Evolutionary conservation across 352 stramenopile genomes (phyloP).

Genomic region (Phytophthora pseudosyringae): DNA sequence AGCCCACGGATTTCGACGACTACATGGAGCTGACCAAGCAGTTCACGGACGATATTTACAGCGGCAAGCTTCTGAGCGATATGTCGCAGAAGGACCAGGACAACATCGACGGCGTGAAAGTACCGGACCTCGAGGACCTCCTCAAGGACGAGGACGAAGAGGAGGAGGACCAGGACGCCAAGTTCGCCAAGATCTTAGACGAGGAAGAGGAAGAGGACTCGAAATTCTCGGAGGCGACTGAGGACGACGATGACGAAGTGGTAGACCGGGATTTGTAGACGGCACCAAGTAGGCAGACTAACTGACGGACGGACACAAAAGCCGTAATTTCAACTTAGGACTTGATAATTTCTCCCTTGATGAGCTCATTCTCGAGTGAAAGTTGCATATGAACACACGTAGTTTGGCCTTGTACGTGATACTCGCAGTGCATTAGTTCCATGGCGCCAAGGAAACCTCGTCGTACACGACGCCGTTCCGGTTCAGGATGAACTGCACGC

Average conservation of each 20-base stretch:
- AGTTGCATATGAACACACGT: conserved; percentile 14
- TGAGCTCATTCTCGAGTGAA: conserved; percentile 1
- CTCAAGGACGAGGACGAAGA: conserved; percentile 88
- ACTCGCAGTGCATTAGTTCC: conserved; percentile 36
- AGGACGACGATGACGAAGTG: conserved; percentile 47
- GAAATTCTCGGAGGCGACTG: conserved; percentile 37
- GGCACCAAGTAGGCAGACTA: conserved; percentile 29
- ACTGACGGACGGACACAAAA: conserved; percentile 24
- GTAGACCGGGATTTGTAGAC: conserved; percentile 78
- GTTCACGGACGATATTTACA: conserved; percentile 99
- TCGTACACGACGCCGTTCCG: conserved; percentile 84
- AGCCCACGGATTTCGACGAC: conserved; percentile 99
- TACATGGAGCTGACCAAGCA: conserved; percentile 99
- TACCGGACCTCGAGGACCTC: conserved; percentile 86
- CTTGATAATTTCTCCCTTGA: conserved; percentile 20
- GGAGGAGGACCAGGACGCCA: conserved; percentile 71
- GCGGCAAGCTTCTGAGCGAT: conserved; percentile 97
- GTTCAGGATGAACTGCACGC: conserved; percentile 82
- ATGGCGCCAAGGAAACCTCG: conserved; percentile 66
- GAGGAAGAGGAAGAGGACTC: conserved; percentile 69
- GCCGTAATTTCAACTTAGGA: conserved; percentile 37
- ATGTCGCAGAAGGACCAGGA: conserved; percentile 98
- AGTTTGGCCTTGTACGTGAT: conserved; percentile 8
- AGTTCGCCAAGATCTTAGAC: conserved; percentile 85
- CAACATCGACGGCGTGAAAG: conserved; percentile 97